phyloP scores from a whole-genome alignment of 768 basidiomycete species.

The Calocybe cyanea region DNA sequence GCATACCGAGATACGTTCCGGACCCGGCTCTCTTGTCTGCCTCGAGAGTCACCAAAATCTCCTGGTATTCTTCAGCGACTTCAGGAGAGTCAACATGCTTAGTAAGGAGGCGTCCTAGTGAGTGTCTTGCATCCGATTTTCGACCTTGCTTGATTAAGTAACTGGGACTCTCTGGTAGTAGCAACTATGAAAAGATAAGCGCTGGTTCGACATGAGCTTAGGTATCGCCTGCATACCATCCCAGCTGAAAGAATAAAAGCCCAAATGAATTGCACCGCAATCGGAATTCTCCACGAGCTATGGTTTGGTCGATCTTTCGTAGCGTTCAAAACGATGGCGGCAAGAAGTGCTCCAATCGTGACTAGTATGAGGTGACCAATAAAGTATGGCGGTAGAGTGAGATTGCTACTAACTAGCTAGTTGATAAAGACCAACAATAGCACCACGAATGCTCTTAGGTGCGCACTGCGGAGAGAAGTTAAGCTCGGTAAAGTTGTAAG shows the following conservation, averaged over 20 bases:
- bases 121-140: conserved; percentile 50
- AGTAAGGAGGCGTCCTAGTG: conserved; percentile 65
- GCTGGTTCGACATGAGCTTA: too few species aligned
- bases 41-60: conserved; percentile 52
- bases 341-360: conserved; percentile 74
- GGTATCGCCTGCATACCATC: conserved; percentile 32
- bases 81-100: conserved; percentile 42
- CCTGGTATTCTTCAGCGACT: conserved; percentile 49
- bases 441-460: conserved; percentile 76
- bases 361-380: conserved; percentile 52
- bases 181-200: conserved; percentile 5
- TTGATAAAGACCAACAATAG: conserved; percentile 47
- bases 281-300: conserved; percentile 53
- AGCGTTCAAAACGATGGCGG: conserved; percentile 63
- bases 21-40: conserved; percentile 60
- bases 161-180: conserved; percentile 53
- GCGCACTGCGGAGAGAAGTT: conserved; percentile 28
- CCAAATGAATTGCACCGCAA: conserved; percentile 79
- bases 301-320: conserved; percentile 50
- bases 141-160: conserved; percentile 69
- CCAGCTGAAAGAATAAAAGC: conserved; percentile 66
- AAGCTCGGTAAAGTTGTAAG: conserved; percentile 2
- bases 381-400: background rate
- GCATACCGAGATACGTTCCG: background rate
- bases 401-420: conserved; percentile 19